Conservation (phyloP, 139 green algal species). For the Chlamydomonas sp. region DNA sequence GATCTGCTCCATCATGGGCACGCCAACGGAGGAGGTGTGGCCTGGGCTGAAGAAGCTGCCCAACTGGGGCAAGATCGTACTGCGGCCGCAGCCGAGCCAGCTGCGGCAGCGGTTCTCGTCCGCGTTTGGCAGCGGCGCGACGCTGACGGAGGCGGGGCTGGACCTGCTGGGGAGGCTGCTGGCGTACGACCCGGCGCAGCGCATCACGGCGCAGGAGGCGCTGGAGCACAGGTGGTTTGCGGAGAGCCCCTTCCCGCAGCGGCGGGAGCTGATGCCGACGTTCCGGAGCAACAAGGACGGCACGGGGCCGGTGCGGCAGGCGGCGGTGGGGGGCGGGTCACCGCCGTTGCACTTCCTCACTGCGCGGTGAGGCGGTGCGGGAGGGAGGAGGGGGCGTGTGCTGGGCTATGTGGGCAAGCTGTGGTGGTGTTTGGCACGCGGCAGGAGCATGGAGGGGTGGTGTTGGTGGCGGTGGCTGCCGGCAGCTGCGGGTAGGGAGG, state of each 20-base stretch:
- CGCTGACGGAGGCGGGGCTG: slow-evolving; percentile 52
- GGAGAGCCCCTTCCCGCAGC: slow-evolving; percentile 50
- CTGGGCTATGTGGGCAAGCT: too few species aligned
- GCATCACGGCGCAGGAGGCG: slow-evolving; percentile 52
- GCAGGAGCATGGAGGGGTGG: too few species aligned
- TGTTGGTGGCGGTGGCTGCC: too few species aligned
- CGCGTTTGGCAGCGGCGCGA: slow-evolving; percentile 32
- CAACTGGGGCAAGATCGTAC: slow-evolving; percentile 58
- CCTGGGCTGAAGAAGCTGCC: slow-evolving; percentile 72
- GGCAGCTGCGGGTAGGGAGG: too few species aligned
- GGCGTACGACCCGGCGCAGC: slow-evolving; percentile 50
- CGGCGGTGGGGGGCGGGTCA: slow-evolving; percentile 8
- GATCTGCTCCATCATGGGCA: slow-evolving; percentile 83
- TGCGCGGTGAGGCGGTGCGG: too few species aligned
- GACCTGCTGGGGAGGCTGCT: slow-evolving; percentile 60
- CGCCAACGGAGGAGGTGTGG: slow-evolving; percentile 83
- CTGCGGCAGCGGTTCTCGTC: slow-evolving; percentile 45
- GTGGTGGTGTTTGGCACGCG: too few species aligned
- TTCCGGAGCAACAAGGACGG: slow-evolving; percentile 47
- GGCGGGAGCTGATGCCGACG: slow-evolving; percentile 52
- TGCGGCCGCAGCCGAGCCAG: slow-evolving; percentile 36
- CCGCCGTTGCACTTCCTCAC: slow-evolving; percentile 6
- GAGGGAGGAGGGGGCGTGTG: too few species aligned
- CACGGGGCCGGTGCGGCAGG: slow-evolving; percentile 17
- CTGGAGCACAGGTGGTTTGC: slow-evolving; percentile 61